Percentiles rank a stretch among this genome's conserved stretches.
Evolutionary conservation across 495 filamentous ascomycete species (phyloP).

Genomic region (Cercophora samala): DNA sequence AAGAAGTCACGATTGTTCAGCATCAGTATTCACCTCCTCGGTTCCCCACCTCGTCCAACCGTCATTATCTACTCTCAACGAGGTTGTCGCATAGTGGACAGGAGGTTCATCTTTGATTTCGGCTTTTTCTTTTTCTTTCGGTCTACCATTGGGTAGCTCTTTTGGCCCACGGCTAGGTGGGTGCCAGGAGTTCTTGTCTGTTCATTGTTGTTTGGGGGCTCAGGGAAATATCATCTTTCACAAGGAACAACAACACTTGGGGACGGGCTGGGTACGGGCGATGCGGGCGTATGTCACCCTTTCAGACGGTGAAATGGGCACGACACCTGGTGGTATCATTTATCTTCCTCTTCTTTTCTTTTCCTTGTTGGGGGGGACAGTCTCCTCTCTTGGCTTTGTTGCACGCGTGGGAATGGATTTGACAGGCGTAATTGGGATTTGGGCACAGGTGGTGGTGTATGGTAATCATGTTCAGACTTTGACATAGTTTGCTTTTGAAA

Average conservation of each 20-base stretch:
- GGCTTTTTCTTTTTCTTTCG: slow-evolving; percentile 7
- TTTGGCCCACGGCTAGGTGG: not conserved
- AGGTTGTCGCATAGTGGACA: not conserved
- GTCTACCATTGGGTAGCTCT: slow-evolving; percentile 3
- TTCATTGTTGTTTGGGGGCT: slow-evolving; percentile 3
- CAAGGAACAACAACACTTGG: not conserved
- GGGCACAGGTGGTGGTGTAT: not conserved
- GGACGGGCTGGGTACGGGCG: not conserved
- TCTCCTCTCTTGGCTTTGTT: not conserved
- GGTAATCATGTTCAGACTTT: not conserved
- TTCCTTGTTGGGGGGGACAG: not conserved
- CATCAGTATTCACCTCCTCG: not conserved
- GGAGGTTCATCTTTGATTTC: slow-evolving; percentile 4
- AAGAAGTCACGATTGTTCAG: not conserved
- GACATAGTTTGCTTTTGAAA: not conserved
- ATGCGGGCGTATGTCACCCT: not conserved
- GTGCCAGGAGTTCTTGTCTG: slow-evolving; percentile 1
- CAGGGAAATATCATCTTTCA: not conserved
- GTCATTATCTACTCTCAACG: not conserved
- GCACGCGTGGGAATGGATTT: not conserved
- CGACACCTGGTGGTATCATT: not conserved
- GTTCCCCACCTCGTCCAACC: not conserved
- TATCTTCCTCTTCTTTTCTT: not conserved
- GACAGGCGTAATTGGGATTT: not conserved
- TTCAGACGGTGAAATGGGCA: not conserved